Evolutionary conservation across 1,284 basidiomycete genomes (phyloP).

Genomic region (Rhizoctonia solani): DNA sequence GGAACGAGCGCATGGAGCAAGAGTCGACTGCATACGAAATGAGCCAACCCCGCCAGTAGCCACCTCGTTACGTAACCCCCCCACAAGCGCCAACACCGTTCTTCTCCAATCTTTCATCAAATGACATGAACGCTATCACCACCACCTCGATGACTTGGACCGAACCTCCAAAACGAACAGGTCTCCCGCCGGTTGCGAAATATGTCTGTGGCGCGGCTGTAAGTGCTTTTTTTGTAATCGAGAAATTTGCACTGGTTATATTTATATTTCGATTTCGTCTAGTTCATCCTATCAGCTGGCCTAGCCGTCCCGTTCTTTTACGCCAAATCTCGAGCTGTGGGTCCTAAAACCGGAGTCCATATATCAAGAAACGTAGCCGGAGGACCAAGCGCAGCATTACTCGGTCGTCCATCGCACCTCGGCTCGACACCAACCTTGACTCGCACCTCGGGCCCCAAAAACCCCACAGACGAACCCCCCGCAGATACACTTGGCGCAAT

Average conservation of each 20-base stretch:
- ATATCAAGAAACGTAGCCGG: not conserved
- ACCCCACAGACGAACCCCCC: not conserved
- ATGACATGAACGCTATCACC: not conserved
- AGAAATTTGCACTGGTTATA: too few relatives aligned
- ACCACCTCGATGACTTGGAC: not conserved
- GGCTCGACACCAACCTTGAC: not conserved
- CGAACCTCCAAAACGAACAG: not conserved
- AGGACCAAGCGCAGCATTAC: not conserved
- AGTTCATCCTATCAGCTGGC: constrained; percentile 17
- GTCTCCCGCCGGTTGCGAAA: constrained; percentile 11
- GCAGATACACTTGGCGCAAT: constrained; percentile 8
- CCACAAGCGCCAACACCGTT: not conserved
- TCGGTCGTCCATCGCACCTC: not conserved
- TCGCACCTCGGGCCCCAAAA: not conserved
- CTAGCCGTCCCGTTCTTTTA: constrained; percentile 24
- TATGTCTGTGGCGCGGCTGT: constrained; percentile 20
- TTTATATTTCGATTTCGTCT: not conserved
- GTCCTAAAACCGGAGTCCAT: not conserved
- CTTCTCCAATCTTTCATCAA: not conserved
- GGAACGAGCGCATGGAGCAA: not conserved
- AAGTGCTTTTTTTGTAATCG: not conserved
- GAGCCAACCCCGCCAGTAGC: not conserved
- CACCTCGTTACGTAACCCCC: not conserved
- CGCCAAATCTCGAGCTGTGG: constrained; percentile 13
- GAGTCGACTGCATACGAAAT: not conserved